Percentiles rank a stretch among this genome's conserved stretches.
Evolutionary conservation across 2,329 filamentous ascomycete species (phyloP).

Genomic region (Talaromyces sp.): DNA sequence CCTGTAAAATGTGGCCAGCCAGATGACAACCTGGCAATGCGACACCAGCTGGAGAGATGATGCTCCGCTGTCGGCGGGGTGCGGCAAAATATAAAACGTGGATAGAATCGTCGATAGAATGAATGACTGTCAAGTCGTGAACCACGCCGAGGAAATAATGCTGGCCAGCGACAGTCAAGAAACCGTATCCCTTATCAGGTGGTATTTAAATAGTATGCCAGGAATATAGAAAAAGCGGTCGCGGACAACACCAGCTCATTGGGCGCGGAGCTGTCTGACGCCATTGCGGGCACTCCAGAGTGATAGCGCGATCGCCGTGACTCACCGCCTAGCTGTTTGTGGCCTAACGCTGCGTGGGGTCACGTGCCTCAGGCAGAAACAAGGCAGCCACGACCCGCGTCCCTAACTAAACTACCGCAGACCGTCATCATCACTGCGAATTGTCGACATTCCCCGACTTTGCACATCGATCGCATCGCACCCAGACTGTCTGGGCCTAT

Average conservation of each 20-base stretch:
- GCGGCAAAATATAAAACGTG: neutral
- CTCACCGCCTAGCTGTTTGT: slow-evolving; percentile 17
- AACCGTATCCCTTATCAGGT: neutral
- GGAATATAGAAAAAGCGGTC: neutral
- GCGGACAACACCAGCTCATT: slow-evolving; percentile 12
- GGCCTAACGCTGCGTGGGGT: neutral
- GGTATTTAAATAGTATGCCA: neutral
- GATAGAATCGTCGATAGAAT: neutral
- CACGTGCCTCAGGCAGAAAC: neutral
- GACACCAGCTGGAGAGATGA: neutral
- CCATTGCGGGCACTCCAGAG: neutral
- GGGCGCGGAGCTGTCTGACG: slow-evolving; percentile 17
- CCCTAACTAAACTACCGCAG: neutral
- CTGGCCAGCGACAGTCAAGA: neutral
- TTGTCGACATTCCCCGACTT: neutral
- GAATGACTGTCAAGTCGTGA: neutral
- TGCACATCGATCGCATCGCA: neutral
- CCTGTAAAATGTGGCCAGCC: neutral
- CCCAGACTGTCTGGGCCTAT: neutral
- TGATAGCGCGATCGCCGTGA: slow-evolving; percentile 18
- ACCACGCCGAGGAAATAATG: neutral
- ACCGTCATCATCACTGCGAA: neutral
- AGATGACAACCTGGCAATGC: neutral
- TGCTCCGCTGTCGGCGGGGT: neutral
- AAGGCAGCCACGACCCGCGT: neutral